Percentiles rank a stretch among this genome's conserved stretches.
phyloP scores from a whole-genome alignment of 805 yeast species.

The Teunomyces gatunensis region DNA sequence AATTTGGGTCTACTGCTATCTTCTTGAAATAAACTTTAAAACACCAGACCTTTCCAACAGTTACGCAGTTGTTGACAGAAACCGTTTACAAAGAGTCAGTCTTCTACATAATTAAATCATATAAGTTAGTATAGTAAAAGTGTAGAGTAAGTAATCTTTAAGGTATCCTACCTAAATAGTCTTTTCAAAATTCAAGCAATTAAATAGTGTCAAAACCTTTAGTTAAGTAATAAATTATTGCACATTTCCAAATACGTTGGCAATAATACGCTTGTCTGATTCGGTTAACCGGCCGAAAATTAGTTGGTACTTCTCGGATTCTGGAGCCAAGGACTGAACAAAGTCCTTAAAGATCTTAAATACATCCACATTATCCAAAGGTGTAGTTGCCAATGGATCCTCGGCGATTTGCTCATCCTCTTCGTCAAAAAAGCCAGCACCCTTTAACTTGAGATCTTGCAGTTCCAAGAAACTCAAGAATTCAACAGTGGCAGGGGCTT shows the following conservation, averaged over 20 bases:
- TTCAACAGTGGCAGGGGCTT: slow-evolving; percentile 20
- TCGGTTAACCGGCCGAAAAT: slow-evolving; percentile 40
- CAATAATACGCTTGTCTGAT: slow-evolving; percentile 4
- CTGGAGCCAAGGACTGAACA: slow-evolving; percentile 24
- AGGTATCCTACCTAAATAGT: not conserved
- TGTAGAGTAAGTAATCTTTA: too few relatives aligned
- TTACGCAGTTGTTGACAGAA: too few relatives aligned
- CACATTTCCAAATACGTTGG: slow-evolving; percentile 1
- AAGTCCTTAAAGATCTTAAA: slow-evolving; percentile 62
- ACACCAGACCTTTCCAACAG: too few relatives aligned
- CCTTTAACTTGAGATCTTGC: slow-evolving; percentile 39
- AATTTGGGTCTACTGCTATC: too few relatives aligned
- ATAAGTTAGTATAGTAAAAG: not conserved
- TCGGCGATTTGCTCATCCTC: slow-evolving; percentile 17
- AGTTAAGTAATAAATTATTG: not conserved
- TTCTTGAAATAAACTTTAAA: too few relatives aligned
- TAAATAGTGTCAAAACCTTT: not conserved
- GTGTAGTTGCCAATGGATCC: slow-evolving; percentile 42
- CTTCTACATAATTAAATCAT: too few relatives aligned
- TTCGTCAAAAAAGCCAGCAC: slow-evolving; percentile 23
- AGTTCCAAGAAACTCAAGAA: slow-evolving; percentile 48
- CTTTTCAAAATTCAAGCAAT: not conserved
- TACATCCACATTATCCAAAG: slow-evolving; percentile 74
- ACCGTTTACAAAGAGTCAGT: too few relatives aligned
- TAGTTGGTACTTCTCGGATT: slow-evolving; percentile 43